These are phyloP conservation scores for Liquidambar formosana DNA, from an alignment of 164 flowering plant species.

Conservation along the genomic window DNA sequence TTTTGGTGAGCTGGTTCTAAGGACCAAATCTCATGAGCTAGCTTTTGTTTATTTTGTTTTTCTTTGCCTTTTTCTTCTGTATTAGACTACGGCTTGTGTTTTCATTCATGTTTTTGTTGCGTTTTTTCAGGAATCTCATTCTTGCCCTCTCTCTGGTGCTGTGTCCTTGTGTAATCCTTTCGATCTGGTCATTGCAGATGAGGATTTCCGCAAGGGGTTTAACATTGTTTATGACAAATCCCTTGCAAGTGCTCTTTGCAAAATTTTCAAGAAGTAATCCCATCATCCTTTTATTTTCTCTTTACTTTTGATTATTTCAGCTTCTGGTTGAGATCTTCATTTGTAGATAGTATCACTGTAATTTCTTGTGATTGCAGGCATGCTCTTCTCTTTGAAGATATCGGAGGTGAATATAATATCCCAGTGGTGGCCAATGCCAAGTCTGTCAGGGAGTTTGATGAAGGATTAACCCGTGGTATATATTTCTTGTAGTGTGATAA, in stretches of 20 bases:
- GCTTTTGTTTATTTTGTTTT: not conserved
- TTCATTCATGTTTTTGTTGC: conserved; percentile 8
- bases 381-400: conserved; percentile 72
- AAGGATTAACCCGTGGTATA: conserved; percentile 77
- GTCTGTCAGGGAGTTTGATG: conserved; percentile 84
- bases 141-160: conserved; percentile 83
- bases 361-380: conserved; percentile 50
- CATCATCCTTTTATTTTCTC: conserved; percentile 5
- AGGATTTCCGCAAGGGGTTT: conserved; percentile 84
- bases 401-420: conserved; percentile 77
- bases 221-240: conserved; percentile 84
- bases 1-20: not conserved
- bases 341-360: not conserved
- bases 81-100: not conserved
- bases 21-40: not conserved
- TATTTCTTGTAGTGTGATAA: not conserved
- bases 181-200: conserved; percentile 85
- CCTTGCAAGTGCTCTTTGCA: conserved; percentile 64
- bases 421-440: conserved; percentile 66
- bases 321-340: not conserved
- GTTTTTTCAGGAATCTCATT: conserved; percentile 67
- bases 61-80: not conserved
- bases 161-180: conserved; percentile 96
- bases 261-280: conserved; percentile 73
- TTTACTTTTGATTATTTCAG: not conserved